Evolutionary conservation across 2,329 filamentous ascomycete species (phyloP), one percentile per base, ranked within the genome.

Genomic region (Diaporthe sp.): DNA sequence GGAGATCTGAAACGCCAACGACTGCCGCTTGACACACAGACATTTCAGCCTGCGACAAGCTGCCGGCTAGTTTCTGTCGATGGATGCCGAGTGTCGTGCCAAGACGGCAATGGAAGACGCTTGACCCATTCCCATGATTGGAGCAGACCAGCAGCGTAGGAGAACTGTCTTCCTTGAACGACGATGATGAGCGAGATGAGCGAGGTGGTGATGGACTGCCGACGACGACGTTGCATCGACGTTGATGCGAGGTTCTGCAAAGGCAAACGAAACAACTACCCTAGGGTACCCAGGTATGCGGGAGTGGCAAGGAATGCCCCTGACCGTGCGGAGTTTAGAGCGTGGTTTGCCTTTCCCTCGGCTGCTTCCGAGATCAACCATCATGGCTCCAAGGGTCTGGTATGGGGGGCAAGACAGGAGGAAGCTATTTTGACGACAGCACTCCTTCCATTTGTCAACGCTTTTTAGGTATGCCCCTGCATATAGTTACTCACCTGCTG

Each of bases 21-120:
- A 39, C 47, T 53, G 61, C 42, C 32, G 63, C 44, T 65, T 65
- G 61, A 65, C 61, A 65, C 63, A 66, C 63, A 39, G 63, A 68
- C 47, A 53, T 53, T 53, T 22, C n/a, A 25, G 15, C 63, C 44
- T 35, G 63, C 47, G 63, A 68, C 30, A 27, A 5, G 13, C 22
- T 27, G 15, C 37, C 12, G 25, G 17, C n/a, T 35, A 56, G 30
- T 35, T 56, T 25, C 22, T 39, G 22, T 17, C 17, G 47, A 30
- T 17, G 12, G 7, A 30, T 35, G 27, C 27, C 42, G 15, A 44
- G 58, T 5, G 17, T 66, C 39, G 10, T 66, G 63, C 63, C 44
- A 68, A 68, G 63, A 53, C 47, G 63, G 63, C 47, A 53, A 12
- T 39, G 4, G 15, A 25, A 50, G 44, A 44, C 42, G 19, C 42